Evolutionary conservation across 495 filamentous ascomycete species (phyloP).

Genomic region (Pseudoneurospora amorphoporcata): DNA sequence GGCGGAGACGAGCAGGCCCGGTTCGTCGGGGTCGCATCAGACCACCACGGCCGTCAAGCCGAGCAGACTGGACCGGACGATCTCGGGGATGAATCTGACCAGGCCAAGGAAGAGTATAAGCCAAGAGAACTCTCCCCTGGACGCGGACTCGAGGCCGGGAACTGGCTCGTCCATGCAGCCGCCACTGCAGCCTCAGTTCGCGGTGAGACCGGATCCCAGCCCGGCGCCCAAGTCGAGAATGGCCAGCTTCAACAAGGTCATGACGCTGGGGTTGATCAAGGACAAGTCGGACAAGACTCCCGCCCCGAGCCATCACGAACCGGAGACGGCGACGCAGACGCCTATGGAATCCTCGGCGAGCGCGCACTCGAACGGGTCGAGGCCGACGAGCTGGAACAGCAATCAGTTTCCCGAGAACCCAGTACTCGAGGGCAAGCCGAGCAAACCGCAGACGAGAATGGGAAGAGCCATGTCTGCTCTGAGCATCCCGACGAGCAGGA

Average conservation of each 20-base stretch:
- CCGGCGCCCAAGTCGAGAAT: background rate
- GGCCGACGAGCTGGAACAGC: background rate
- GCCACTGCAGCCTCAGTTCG: background rate
- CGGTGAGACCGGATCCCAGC: background rate
- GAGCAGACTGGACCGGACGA: background rate
- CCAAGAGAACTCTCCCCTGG: background rate
- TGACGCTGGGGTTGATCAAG: background rate
- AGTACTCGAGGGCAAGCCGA: background rate
- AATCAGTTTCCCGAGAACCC: background rate
- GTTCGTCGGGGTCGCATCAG: background rate
- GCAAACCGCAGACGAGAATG: background rate
- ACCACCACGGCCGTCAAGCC: background rate
- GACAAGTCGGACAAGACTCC: background rate
- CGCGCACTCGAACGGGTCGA: background rate
- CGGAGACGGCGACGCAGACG: background rate
- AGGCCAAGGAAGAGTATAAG: background rate
- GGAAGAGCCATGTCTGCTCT: background rate
- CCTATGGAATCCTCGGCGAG: background rate
- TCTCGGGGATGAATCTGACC: background rate
- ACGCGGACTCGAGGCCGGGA: background rate
- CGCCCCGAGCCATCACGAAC: background rate
- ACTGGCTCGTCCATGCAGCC: background rate
- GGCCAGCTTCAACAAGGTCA: background rate
- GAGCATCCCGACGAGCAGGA: background rate
- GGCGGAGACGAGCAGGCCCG: background rate